phyloP scores from a whole-genome alignment of 108 stramenopile genomes.

The Discostella pseudostelligera region DNA sequence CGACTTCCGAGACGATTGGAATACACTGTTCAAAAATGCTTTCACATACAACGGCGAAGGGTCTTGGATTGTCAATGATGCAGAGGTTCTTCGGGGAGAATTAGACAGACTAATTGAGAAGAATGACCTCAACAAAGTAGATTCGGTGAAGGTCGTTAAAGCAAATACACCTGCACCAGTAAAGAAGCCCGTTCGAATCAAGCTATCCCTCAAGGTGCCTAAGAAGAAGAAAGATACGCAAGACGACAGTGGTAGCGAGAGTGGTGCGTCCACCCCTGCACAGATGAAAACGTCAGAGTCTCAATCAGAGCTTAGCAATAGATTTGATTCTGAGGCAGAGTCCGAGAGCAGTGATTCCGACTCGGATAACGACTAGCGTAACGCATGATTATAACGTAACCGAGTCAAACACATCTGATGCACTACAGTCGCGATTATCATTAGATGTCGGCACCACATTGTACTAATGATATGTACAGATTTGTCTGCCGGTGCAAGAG shows the following conservation, averaged over 20 bases:
- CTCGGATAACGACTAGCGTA: too few relatives aligned
- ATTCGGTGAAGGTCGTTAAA: not conserved
- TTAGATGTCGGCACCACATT: too few relatives aligned
- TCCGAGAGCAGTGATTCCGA: slow-evolving; percentile 6
- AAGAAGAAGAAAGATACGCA: slow-evolving; percentile 14
- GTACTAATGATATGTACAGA: too few relatives aligned
- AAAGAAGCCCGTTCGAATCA: slow-evolving; percentile 40
- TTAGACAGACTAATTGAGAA: slow-evolving; percentile 79
- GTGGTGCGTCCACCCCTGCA: not conserved
- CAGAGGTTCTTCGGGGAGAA: slow-evolving; percentile 61
- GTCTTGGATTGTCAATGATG: slow-evolving; percentile 81
- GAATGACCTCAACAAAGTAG: slow-evolving; percentile 32
- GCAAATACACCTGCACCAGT: slow-evolving; percentile 4
- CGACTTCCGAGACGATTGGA: slow-evolving; percentile 81
- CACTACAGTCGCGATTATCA: too few relatives aligned
- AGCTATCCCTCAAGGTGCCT: slow-evolving; percentile 29
- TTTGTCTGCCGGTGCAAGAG: too few relatives aligned
- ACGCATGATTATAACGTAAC: too few relatives aligned
- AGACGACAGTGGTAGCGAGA: not conserved
- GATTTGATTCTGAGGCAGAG: slow-evolving; percentile 3
- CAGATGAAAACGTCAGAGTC: not conserved
- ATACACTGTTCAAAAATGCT: slow-evolving; percentile 77
- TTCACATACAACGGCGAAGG: slow-evolving; percentile 78
- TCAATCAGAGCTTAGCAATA: slow-evolving; percentile 15
- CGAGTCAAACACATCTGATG: too few relatives aligned